These are phyloP conservation scores for Neurospora sp. DNA, from an alignment of 495 filamentous ascomycete genomes.

Conservation along the genomic window DNA sequence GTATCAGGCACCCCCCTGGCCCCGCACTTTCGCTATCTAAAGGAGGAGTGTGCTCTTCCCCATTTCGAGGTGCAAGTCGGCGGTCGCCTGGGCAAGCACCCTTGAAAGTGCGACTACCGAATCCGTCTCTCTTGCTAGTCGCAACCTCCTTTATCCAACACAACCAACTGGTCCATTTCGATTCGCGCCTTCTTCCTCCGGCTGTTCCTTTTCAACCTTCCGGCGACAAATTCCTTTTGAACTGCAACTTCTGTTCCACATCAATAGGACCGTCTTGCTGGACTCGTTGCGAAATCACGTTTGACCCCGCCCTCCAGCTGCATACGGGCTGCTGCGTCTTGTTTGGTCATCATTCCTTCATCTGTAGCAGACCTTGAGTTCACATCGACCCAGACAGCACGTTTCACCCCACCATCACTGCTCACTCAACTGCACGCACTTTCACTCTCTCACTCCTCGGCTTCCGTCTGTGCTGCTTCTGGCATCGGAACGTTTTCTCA, in stretches of 20 bases:
- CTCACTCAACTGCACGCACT: neutral
- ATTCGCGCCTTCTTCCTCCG: neutral
- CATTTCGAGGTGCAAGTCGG: neutral
- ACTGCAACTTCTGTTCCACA: neutral
- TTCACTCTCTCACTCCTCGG: neutral
- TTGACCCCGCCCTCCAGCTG: neutral
- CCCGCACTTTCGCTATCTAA: neutral
- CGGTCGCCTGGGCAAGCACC: neutral
- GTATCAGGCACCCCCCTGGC: neutral
- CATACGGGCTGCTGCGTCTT: neutral
- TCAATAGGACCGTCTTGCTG: neutral
- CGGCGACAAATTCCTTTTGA: neutral
- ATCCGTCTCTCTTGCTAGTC: neutral
- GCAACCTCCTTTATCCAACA: neutral
- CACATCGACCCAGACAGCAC: neutral
- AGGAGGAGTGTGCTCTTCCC: neutral
- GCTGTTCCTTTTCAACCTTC: neutral
- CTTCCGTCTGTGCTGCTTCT: neutral
- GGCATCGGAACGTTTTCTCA: neutral
- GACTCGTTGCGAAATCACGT: neutral
- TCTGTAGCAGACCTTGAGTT: neutral
- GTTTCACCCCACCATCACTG: neutral
- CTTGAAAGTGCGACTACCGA: neutral
- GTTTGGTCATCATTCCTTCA: neutral
- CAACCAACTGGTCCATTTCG: neutral